phyloP scores from a whole-genome alignment of 1,139 yeast species.

The Chernovozyma aurita region DNA sequence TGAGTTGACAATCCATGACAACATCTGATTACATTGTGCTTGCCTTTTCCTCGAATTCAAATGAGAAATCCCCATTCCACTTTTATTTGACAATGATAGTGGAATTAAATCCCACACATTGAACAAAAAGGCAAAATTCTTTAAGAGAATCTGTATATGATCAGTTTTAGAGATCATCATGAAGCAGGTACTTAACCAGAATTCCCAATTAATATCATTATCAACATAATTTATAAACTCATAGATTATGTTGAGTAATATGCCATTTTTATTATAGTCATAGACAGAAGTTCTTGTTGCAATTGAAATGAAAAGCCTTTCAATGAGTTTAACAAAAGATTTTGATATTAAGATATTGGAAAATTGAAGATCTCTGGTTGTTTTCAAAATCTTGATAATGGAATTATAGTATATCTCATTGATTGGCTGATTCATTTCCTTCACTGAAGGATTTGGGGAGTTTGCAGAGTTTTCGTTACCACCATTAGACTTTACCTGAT shows the following conservation, averaged over 20 bases:
- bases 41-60: not conserved
- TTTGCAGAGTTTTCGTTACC: not conserved
- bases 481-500: not conserved
- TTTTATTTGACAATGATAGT: slow-evolving; percentile 2
- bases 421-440: slow-evolving; percentile 5
- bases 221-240: slow-evolving; percentile 43
- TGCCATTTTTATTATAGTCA: slow-evolving; percentile 42
- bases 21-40: not conserved
- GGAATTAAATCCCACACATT: slow-evolving; percentile 78
- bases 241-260: slow-evolving; percentile 40
- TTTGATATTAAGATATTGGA: slow-evolving; percentile 11
- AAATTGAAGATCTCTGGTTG: slow-evolving; percentile 43
- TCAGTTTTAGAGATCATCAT: slow-evolving; percentile 56
- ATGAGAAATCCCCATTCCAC: not conserved
- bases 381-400: slow-evolving; percentile 38
- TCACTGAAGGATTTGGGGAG: not conserved
- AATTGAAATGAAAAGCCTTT: slow-evolving; percentile 29
- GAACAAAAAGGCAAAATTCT: slow-evolving; percentile 63
- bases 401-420: slow-evolving; percentile 35
- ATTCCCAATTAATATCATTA: slow-evolving; percentile 58
- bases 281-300: slow-evolving; percentile 42
- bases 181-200: slow-evolving; percentile 64
- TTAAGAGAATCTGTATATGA: slow-evolving; percentile 58
- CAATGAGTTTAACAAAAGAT: slow-evolving; percentile 22
- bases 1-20: slow-evolving; percentile 31